phyloP scores from a whole-genome alignment of 176 grass and related monocot genomes.

The Ananas comosus region DNA sequence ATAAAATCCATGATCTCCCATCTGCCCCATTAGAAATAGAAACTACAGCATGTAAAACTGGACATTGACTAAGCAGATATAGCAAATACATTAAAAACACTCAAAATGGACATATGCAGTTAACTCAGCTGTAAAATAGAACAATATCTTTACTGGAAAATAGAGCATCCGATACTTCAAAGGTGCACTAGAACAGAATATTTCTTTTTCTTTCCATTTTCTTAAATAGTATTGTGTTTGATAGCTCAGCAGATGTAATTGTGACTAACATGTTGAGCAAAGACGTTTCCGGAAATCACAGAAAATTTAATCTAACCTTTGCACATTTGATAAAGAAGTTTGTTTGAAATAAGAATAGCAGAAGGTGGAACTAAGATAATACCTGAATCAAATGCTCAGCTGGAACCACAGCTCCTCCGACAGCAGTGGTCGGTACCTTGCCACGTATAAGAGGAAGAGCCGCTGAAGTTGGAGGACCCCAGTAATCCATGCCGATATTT shows the following conservation, averaged over 20 bases:
- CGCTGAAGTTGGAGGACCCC: neutral
- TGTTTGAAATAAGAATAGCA: no score
- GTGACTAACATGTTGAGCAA: neutral
- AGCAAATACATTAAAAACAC: neutral
- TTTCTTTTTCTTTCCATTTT: neutral
- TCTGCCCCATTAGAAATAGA: neutral
- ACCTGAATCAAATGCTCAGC: neutral
- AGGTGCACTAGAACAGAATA: neutral
- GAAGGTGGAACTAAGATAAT: neutral
- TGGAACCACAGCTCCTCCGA: neutral
- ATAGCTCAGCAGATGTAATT: neutral
- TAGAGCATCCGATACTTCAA: neutral
- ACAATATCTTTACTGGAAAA: neutral
- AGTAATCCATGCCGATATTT: slow-evolving; percentile 2
- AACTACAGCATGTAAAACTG: neutral
- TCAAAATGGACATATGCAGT: neutral
- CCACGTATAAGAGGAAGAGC: neutral
- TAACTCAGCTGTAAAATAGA: neutral
- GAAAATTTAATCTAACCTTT: no score
- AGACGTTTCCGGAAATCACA: neutral
- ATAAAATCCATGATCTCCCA: neutral
- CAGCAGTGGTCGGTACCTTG: neutral
- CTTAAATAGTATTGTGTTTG: no score
- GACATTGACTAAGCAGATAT: neutral
- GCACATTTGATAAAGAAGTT: no score